Evolutionary conservation across 345 rosid species (phyloP).

Genomic region (Citrus inodora): DNA sequence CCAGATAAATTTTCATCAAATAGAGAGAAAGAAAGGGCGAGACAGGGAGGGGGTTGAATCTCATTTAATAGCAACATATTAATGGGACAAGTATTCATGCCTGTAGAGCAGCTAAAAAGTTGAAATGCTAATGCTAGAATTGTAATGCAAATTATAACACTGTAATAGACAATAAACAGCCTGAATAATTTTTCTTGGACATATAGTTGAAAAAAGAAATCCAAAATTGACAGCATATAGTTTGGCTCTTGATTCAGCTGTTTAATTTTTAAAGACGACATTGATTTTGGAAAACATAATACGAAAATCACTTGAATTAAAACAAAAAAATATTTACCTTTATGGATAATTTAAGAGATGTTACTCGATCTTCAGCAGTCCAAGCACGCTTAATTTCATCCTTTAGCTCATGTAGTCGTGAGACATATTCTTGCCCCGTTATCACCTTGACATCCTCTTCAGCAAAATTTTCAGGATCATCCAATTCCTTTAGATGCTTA

Average conservation of each 20-base stretch:
- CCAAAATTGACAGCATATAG: background rate
- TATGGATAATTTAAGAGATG: constrained; percentile 72
- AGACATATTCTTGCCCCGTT: constrained; percentile 68
- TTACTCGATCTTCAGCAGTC: constrained; percentile 74
- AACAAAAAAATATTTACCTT: constrained; percentile 42
- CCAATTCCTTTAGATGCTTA: constrained; percentile 47
- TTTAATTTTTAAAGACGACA: background rate
- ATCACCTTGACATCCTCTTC: constrained; percentile 52
- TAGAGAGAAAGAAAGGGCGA: background rate
- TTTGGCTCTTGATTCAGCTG: constrained; percentile 1
- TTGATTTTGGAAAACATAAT: background rate
- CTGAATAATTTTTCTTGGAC: background rate
- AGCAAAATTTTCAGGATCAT: constrained; percentile 46
- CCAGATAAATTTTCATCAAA: background rate
- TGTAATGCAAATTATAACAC: background rate
- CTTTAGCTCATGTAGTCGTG: constrained; percentile 65
- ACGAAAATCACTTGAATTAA: background rate
- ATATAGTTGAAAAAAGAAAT: background rate
- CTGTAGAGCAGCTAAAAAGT: background rate
- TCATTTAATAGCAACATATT: background rate
- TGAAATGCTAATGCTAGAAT: background rate
- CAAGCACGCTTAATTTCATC: constrained; percentile 74
- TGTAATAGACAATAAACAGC: background rate
- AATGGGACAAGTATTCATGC: background rate
- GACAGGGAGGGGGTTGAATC: no score